phyloP scores from a whole-genome alignment of 2,329 filamentous ascomycete species.

The Arthrobotrys conoides region DNA sequence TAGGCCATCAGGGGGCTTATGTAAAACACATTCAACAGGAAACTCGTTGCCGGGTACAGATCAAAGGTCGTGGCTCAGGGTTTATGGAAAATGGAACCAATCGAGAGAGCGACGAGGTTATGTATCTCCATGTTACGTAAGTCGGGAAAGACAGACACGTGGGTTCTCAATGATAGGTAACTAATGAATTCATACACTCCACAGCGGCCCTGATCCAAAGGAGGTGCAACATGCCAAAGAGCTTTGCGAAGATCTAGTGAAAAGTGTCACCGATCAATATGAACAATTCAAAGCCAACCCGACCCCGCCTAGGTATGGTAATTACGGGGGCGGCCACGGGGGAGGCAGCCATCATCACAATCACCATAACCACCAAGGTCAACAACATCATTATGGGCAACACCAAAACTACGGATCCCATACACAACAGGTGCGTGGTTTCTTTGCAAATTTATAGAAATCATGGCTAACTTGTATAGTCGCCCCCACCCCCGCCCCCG shows the following conservation, averaged over 20 bases:
- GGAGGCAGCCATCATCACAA: constrained; percentile 69
- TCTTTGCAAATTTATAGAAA: not conserved
- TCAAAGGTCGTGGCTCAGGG: constrained; percentile 95
- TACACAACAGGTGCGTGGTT: constrained; percentile 60
- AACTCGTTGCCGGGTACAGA: constrained; percentile 95
- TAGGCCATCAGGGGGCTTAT: constrained; percentile 92
- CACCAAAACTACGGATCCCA: constrained; percentile 67
- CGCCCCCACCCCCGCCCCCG: constrained; percentile 63
- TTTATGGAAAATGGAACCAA: constrained; percentile 93
- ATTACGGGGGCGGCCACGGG: constrained; percentile 70
- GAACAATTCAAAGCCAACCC: constrained; percentile 87
- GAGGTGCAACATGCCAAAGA: constrained; percentile 90
- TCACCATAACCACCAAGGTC: constrained; percentile 65
- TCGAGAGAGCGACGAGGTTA: constrained; percentile 91
- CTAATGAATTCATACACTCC: constrained; percentile 65
- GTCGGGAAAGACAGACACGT: constrained; percentile 66
- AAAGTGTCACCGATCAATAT: constrained; percentile 89
- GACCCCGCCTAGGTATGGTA: constrained; percentile 77
- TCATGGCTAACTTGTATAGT: constrained; percentile 61
- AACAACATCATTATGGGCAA: constrained; percentile 67
- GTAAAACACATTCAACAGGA: constrained; percentile 98
- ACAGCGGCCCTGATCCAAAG: constrained; percentile 84
- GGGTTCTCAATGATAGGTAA: not conserved
- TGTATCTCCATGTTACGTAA: constrained; percentile 96
- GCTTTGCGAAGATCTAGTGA: constrained; percentile 88